phyloP scores from a whole-genome alignment of 306 rosid species.

The Crotalaria pallida region DNA sequence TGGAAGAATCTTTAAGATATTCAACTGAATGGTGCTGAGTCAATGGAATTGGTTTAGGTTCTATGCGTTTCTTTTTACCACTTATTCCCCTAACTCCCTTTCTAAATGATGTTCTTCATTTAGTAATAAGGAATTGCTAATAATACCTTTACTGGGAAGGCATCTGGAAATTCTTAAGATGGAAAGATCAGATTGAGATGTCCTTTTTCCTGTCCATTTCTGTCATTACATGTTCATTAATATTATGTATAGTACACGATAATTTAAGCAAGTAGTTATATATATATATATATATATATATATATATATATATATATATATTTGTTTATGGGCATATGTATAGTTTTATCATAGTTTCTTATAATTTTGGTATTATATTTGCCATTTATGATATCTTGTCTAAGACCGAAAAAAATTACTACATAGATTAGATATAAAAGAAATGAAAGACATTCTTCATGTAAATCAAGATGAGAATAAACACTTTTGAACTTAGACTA shows the following conservation, averaged over 20 bases:
- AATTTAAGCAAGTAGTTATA: not conserved
- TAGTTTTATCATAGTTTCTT: not conserved
- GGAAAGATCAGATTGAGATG: conserved; percentile 2
- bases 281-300: too few relatives aligned
- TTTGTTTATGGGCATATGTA: too few relatives aligned
- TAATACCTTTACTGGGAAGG: not conserved
- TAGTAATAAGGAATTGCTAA: not conserved
- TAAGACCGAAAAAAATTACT: too few relatives aligned
- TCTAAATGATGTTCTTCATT: not conserved
- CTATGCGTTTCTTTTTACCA: not conserved
- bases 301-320: too few relatives aligned
- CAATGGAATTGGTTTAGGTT: conserved; percentile 17
- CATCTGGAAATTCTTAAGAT: not conserved
- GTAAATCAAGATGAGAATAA: not conserved
- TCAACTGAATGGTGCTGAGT: conserved; percentile 23
- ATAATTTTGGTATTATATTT: not conserved
- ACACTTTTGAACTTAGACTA: not conserved
- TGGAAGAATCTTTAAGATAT: conserved; percentile 11
- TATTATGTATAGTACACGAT: not conserved
- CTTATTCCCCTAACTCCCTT: not conserved
- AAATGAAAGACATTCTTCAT: not conserved
- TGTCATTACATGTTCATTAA: conserved; percentile 5
- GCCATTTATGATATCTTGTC: not conserved
- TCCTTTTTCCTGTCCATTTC: not conserved
- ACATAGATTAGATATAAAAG: not conserved